phyloP scores from a whole-genome alignment of 176 grass and related monocot genomes.

The Hordeum marinum region DNA sequence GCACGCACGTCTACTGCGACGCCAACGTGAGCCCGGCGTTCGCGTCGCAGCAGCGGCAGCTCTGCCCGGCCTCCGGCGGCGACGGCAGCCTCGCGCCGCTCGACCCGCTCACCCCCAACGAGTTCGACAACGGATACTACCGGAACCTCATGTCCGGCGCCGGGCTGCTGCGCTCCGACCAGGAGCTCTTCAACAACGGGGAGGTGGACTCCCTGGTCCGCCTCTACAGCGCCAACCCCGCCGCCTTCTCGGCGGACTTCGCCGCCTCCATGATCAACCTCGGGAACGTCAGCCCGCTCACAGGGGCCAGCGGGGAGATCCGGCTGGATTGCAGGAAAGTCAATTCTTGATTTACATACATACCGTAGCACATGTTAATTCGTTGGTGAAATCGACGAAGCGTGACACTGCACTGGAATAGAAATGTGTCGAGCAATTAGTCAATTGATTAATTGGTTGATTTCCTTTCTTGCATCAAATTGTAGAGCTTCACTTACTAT shows the following conservation, averaged over 20 bases:
- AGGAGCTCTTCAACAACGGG: slow-evolving; percentile 76
- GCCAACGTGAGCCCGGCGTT: slow-evolving; percentile 37
- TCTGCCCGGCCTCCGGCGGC: slow-evolving; percentile 35
- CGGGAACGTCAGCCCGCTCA: slow-evolving; percentile 50
- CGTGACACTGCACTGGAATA: background rate
- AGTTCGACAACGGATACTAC: slow-evolving; percentile 78
- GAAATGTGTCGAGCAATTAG: background rate
- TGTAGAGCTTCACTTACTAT: no score
- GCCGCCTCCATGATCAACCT: slow-evolving; percentile 61
- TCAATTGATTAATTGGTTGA: background rate
- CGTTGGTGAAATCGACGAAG: background rate
- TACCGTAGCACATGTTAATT: background rate
- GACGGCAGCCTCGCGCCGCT: slow-evolving; percentile 39
- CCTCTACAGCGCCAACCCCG: slow-evolving; percentile 47
- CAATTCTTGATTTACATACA: slow-evolving; percentile 26
- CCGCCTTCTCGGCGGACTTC: slow-evolving; percentile 51
- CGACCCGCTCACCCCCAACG: slow-evolving; percentile 45
- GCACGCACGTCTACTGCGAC: slow-evolving; percentile 55
- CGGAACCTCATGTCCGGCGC: slow-evolving; percentile 40
- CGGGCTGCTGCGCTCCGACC: slow-evolving; percentile 79
- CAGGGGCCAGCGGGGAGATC: slow-evolving; percentile 57
- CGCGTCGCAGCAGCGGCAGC: slow-evolving; percentile 5
- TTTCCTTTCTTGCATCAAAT: background rate
- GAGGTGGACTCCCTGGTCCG: slow-evolving; percentile 44
- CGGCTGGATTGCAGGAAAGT: slow-evolving; percentile 65